Conservation (phyloP, 1,284 basidiomycete species). For the Marasmius tenuissimus region DNA sequence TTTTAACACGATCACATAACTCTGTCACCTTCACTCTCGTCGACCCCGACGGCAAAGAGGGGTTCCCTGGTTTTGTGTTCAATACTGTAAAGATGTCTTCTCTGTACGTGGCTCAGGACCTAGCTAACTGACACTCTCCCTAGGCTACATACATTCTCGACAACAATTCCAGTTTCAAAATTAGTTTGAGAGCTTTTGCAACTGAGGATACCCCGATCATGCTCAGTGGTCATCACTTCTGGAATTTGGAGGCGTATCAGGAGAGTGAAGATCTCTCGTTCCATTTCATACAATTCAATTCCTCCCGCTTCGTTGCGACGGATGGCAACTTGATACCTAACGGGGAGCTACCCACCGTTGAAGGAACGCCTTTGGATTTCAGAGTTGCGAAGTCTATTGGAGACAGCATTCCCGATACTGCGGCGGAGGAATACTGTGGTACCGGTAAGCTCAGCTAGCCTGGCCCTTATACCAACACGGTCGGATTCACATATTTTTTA, state of each 20-base stretch:
- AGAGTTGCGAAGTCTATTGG: constrained; percentile 42
- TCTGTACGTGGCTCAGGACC: background rate
- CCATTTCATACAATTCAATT: constrained; percentile 38
- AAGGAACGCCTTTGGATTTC: constrained; percentile 45
- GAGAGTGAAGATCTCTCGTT: constrained; percentile 40
- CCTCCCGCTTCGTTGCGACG: constrained; percentile 40
- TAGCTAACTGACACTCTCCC: background rate
- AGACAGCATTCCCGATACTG: constrained; percentile 33
- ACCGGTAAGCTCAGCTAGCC: constrained; percentile 28
- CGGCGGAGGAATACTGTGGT: constrained; percentile 37
- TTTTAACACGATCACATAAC: constrained; percentile 26
- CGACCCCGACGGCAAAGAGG: constrained; percentile 43
- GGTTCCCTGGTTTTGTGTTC: constrained; percentile 45
- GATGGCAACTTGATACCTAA: constrained; percentile 46
- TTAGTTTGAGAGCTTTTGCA: constrained; percentile 39
- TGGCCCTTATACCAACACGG: no score
- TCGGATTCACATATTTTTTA: constrained; percentile 14
- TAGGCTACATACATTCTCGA: constrained; percentile 40
- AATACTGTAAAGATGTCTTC: constrained; percentile 26
- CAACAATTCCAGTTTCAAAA: constrained; percentile 38
- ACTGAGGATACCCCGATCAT: constrained; percentile 45
- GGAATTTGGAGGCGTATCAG: constrained; percentile 50
- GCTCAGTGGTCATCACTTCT: constrained; percentile 43
- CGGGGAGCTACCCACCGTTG: constrained; percentile 37
- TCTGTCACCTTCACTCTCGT: constrained; percentile 40